Percentiles rank a stretch among this genome's conserved stretches.
These are phyloP conservation scores for Teratosphaeria zuluensis DNA, from an alignment of 2,329 filamentous ascomycete genomes.

Conservation along the genomic window DNA sequence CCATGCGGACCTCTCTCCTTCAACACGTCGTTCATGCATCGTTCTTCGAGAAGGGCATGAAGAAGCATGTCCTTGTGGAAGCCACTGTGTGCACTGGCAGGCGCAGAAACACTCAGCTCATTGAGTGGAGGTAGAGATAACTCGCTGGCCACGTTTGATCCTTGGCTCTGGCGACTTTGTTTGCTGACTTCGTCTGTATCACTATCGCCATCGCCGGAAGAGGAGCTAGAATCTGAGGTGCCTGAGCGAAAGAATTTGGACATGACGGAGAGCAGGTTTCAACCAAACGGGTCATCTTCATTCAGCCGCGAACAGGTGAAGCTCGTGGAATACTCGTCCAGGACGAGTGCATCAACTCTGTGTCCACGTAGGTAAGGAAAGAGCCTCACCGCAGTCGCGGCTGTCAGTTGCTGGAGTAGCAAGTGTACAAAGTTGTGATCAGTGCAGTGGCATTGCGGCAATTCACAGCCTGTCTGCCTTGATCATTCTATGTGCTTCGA, in stretches of 20 bases:
- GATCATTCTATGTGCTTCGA: background rate
- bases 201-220: conserved; percentile 6
- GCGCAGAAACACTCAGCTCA: background rate
- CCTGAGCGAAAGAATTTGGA: conserved; percentile 15
- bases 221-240: conserved; percentile 8
- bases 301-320: background rate
- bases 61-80: conserved; percentile 28
- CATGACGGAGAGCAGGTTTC: conserved; percentile 4
- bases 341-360: background rate
- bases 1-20: conserved; percentile 14
- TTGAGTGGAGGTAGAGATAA: conserved; percentile 1
- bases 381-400: background rate
- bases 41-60: conserved; percentile 38
- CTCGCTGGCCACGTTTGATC: background rate
- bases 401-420: too few relatives aligned
- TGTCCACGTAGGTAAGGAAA: background rate
- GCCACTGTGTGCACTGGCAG: background rate
- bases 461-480: background rate
- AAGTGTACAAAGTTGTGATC: too few relatives aligned
- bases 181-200: conserved; percentile 1
- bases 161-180: background rate
- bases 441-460: too few relatives aligned
- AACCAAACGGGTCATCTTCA: background rate
- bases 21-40: conserved; percentile 31
- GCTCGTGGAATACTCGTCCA: background rate